Percentiles rank a stretch among this genome's conserved stretches.
phyloP scores from a whole-genome alignment of 306 rosid species.

The Mimosa bimucronata region DNA sequence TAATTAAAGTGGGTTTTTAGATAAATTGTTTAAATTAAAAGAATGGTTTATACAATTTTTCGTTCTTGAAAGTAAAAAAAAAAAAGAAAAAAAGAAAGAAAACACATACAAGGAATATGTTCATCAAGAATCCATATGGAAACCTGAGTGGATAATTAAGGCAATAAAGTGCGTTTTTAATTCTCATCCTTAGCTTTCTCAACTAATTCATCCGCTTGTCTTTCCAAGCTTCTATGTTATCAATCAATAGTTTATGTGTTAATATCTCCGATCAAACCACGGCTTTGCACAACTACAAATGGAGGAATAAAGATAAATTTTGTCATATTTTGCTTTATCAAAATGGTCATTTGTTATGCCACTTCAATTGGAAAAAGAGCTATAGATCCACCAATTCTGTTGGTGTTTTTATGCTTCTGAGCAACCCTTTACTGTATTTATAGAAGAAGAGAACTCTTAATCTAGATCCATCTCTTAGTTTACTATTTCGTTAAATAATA shows the following conservation, averaged over 20 bases:
- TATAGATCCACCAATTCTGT: background rate
- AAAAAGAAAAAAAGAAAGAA: no score
- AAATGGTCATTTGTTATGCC: background rate
- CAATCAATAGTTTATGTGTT: background rate
- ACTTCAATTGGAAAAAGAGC: background rate
- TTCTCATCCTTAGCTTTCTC: background rate
- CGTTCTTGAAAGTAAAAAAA: no score
- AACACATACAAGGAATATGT: no score
- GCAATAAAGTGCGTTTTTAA: background rate
- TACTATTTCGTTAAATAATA: no score
- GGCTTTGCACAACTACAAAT: background rate
- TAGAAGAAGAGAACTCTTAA: background rate
- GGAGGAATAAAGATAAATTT: background rate
- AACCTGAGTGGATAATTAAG: no score
- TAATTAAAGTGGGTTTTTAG: no score
- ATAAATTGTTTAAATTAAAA: no score
- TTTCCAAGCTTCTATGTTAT: background rate
- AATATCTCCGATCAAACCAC: background rate
- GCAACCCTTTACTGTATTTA: background rate
- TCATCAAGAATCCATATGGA: no score
- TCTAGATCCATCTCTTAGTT: no score
- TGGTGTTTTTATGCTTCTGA: background rate
- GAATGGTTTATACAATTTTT: no score
- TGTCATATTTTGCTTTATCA: no score
- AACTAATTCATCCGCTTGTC: background rate